These are phyloP conservation scores for Scutellaria barbata DNA, from an alignment of 257 asterid species.

Conservation along the genomic window DNA sequence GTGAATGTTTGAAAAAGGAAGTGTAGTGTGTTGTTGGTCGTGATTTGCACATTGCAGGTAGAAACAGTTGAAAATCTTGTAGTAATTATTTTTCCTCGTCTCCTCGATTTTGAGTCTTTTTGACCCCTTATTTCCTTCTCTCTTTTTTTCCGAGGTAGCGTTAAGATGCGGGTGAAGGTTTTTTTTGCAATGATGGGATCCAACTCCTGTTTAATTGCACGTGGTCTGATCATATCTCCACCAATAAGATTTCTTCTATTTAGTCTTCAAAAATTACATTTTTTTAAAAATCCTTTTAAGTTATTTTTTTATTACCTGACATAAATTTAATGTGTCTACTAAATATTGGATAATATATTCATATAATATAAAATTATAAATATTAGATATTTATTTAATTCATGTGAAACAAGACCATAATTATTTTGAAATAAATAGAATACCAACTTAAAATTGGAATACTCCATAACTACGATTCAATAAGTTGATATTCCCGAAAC, in stretches of 20 bases:
- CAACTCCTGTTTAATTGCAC: slow-evolving; percentile 24
- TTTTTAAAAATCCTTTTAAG: too few relatives aligned
- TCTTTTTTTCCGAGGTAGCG: neutral
- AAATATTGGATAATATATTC: too few relatives aligned
- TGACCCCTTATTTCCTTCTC: slow-evolving; percentile 16
- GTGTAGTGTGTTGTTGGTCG: slow-evolving; percentile 46
- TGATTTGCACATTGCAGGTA: slow-evolving; percentile 40
- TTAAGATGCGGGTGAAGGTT: slow-evolving; percentile 21
- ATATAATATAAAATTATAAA: too few relatives aligned
- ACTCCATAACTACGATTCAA: too few relatives aligned
- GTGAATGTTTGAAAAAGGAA: neutral
- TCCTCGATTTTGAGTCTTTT: slow-evolving; percentile 14
- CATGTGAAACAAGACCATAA: too few relatives aligned
- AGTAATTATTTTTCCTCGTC: neutral
- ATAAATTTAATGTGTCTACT: too few relatives aligned
- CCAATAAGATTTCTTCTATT: neutral
- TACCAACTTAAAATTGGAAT: too few relatives aligned
- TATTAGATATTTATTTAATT: too few relatives aligned
- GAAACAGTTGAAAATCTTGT: slow-evolving; percentile 35
- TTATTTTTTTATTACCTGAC: too few relatives aligned
- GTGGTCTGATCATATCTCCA: neutral
- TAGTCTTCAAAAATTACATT: neutral
- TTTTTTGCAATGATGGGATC: slow-evolving; percentile 23
- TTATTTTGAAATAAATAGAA: too few relatives aligned
- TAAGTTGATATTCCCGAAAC: too few relatives aligned